These are phyloP conservation scores for Letharia columbiana DNA, from an alignment of 495 filamentous ascomycete species.

Conservation along the genomic window DNA sequence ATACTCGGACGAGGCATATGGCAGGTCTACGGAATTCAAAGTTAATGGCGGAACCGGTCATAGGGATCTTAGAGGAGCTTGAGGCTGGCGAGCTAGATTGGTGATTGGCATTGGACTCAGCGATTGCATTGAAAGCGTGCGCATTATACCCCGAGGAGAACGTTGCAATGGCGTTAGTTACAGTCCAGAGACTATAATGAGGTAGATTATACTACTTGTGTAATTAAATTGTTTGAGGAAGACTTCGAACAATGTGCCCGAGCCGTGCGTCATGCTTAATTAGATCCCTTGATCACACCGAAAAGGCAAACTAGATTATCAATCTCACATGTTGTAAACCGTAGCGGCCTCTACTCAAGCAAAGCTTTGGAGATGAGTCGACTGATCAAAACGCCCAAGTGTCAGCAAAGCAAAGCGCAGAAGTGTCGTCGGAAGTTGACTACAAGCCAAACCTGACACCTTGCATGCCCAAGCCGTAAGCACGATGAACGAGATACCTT, in stretches of 20 bases:
- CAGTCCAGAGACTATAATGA: background rate
- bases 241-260: too few relatives aligned
- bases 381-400: background rate
- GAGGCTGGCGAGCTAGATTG: conserved; percentile 37
- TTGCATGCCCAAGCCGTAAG: conserved; percentile 1
- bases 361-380: background rate
- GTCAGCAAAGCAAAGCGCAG: too few relatives aligned
- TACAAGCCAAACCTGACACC: conserved; percentile 5
- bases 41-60: conserved; percentile 46
- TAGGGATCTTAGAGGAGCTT: conserved; percentile 46
- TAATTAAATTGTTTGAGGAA: too few relatives aligned
- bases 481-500: conserved; percentile 5
- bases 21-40: conserved; percentile 52
- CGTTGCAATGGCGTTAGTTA: background rate
- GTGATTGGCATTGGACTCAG: conserved; percentile 24
- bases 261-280: background rate
- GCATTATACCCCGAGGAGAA: background rate
- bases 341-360: background rate
- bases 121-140: background rate
- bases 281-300: too few relatives aligned
- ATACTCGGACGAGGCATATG: conserved; percentile 66
- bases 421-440: background rate
- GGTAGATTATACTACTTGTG: background rate
- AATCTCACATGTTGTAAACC: background rate
- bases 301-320: too few relatives aligned